These are phyloP conservation scores for Halteria grandinella DNA, from an alignment of 73 alveolate genomes.

Conservation along the genomic window DNA sequence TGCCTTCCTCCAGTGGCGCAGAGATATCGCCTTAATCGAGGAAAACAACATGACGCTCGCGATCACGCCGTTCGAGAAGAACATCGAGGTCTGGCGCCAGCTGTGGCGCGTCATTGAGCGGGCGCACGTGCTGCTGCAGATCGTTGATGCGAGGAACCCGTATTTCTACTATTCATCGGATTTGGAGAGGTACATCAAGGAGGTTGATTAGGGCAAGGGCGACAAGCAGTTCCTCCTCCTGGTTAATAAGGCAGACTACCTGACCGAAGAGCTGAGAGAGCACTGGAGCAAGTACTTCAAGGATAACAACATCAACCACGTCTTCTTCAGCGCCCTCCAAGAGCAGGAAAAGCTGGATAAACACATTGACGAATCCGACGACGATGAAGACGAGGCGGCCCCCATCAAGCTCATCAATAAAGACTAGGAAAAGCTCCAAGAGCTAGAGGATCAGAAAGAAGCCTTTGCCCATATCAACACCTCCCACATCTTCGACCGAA, in stretches of 20 bases:
- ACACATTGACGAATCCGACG: conserved; percentile 74
- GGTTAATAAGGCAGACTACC: conserved; percentile 95
- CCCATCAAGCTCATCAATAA: no score
- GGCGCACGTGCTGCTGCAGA: conserved; percentile 87
- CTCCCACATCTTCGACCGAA: conserved; percentile 39
- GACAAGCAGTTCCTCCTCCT: conserved; percentile 71
- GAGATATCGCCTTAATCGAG: conserved; percentile 94
- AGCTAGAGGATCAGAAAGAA: conserved; percentile 33
- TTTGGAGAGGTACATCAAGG: conserved; percentile 90
- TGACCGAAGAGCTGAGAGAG: conserved; percentile 86
- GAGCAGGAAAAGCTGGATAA: conserved; percentile 87
- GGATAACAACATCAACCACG: conserved; percentile 79
- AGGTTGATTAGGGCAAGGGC: conserved; percentile 78
- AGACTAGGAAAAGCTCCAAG: conserved; percentile 50
- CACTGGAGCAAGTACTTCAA: conserved; percentile 94
- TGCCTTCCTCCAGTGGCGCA: conserved; percentile 96
- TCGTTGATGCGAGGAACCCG: conserved; percentile 98
- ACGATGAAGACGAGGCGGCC: conserved; percentile 63
- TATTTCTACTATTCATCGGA: conserved; percentile 93
- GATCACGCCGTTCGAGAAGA: conserved; percentile 98
- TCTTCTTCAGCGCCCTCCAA: conserved; percentile 92
- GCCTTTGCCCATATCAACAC: not conserved
- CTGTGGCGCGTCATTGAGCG: conserved; percentile 98
- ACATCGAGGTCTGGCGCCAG: conserved; percentile 97
- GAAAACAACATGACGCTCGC: conserved; percentile 89